These are phyloP conservation scores for Exutisphaerella laricina DNA, from an alignment of 2,329 filamentous ascomycete species.

Conservation along the genomic window DNA sequence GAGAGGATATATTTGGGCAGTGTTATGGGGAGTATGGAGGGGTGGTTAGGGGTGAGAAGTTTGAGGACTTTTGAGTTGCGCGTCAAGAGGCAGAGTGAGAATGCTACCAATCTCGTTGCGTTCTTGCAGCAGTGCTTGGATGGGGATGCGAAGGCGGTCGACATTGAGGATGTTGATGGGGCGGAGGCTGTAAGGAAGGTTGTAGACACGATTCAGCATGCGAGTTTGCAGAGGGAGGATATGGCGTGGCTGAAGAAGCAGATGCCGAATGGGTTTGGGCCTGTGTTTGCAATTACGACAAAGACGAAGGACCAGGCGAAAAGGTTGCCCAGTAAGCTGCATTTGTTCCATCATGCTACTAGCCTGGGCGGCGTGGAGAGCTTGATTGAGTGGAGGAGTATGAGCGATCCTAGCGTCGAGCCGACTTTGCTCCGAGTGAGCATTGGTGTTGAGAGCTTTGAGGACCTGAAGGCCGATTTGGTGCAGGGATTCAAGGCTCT, in stretches of 20 bases:
- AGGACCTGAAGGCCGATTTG: conserved; percentile 76
- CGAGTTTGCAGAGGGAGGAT: conserved; percentile 68
- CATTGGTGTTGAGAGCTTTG: conserved; percentile 78
- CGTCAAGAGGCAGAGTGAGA: conserved; percentile 69
- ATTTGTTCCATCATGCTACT: conserved; percentile 89
- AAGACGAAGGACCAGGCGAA: conserved; percentile 57
- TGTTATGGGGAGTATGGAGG: conserved; percentile 84
- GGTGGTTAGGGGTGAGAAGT: conserved; percentile 85
- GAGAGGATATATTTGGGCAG: conserved; percentile 75
- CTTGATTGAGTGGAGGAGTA: conserved; percentile 90
- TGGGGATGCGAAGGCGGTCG: conserved; percentile 17
- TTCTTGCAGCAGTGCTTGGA: conserved; percentile 58
- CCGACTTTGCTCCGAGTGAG: conserved; percentile 71
- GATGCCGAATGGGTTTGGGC: conserved; percentile 87
- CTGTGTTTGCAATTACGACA: conserved; percentile 75
- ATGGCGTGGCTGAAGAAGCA: conserved; percentile 69
- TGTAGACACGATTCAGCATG: conserved; percentile 64
- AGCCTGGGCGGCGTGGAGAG: conserved; percentile 92
- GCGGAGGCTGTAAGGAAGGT: conserved; percentile 46
- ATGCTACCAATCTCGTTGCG: conserved; percentile 60
- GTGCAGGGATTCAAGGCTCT: conserved; percentile 59
- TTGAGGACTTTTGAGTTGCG: conserved; percentile 80
- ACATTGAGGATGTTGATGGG: conserved; percentile 34
- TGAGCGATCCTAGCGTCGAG: conserved; percentile 74
- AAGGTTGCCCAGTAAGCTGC: conserved; percentile 68